These are phyloP conservation scores for Orbilia javanica DNA, from an alignment of 2,329 filamentous ascomycete genomes.

Conservation along the genomic window DNA sequence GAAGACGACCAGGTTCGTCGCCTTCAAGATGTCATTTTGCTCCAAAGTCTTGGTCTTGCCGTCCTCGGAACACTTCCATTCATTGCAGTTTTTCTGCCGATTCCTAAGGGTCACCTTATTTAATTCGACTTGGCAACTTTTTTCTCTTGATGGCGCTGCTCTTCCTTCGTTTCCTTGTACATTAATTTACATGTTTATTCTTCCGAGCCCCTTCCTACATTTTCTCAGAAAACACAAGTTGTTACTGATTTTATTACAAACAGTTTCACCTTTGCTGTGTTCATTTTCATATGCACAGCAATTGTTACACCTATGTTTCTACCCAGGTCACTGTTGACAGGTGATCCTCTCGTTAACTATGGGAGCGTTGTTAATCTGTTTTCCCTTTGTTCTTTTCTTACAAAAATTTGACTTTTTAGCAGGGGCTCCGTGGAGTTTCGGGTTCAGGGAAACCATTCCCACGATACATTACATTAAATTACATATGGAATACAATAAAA, in stretches of 20 bases:
- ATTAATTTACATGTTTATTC: background rate
- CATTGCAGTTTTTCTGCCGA: conserved; percentile 37
- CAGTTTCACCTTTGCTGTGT: conserved; percentile 5
- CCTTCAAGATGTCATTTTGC: conserved; percentile 46
- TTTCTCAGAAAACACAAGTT: background rate
- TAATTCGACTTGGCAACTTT: conserved; percentile 1
- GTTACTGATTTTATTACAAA: conserved; percentile 2
- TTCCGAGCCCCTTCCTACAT: background rate
- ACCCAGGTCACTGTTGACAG: background rate
- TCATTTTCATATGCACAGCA: background rate
- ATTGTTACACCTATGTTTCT: background rate
- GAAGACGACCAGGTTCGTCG: conserved; percentile 39
- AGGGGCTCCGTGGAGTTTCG: conserved; percentile 11
- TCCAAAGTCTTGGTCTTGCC: conserved; percentile 40
- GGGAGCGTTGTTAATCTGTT: background rate
- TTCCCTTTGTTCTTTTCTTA: background rate
- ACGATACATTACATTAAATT: conserved; percentile 1
- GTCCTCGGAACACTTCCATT: conserved; percentile 48
- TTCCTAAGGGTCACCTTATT: conserved; percentile 36
- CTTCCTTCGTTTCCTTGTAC: conserved; percentile 15
- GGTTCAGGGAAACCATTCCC: background rate
- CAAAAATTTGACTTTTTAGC: background rate
- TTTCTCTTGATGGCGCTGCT: background rate
- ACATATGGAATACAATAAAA: background rate
- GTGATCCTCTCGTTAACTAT: background rate